These are phyloP conservation scores for Ciborinia camelliae DNA, from an alignment of 2,329 filamentous ascomycete genomes.

Conservation along the genomic window DNA sequence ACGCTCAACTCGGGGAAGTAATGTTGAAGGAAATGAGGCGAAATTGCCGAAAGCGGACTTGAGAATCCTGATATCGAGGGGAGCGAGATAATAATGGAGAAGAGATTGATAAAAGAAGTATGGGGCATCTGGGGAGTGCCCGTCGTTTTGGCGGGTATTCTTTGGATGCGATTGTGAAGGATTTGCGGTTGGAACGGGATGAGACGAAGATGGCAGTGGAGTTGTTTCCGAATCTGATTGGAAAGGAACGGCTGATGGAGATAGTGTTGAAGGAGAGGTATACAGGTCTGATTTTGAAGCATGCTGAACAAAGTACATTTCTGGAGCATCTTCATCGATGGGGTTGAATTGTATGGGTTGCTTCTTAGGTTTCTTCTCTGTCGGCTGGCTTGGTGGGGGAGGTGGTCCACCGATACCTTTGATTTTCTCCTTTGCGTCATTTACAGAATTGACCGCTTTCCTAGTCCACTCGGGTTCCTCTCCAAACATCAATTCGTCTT, in stretches of 20 bases:
- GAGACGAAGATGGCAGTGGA: not conserved
- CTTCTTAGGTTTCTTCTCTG: conserved; percentile 46
- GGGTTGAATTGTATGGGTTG: conserved; percentile 49
- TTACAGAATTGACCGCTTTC: conserved; percentile 74
- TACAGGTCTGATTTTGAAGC: conserved; percentile 45
- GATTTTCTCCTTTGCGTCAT: conserved; percentile 71
- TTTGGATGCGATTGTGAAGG: conserved; percentile 1
- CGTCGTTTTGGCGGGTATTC: conserved; percentile 11
- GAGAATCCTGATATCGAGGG: conserved; percentile 70
- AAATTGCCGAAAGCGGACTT: conserved; percentile 69
- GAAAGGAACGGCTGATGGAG: conserved; percentile 6
- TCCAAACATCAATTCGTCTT: conserved; percentile 88
- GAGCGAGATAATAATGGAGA: conserved; percentile 68
- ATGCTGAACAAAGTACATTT: conserved; percentile 51
- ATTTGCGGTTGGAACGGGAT: not conserved
- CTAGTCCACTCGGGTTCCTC: conserved; percentile 92
- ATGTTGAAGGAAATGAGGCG: conserved; percentile 62
- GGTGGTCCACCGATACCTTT: conserved; percentile 65
- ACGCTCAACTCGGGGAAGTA: conserved; percentile 67
- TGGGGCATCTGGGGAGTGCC: conserved; percentile 38
- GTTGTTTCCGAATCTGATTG: not conserved
- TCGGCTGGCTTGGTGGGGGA: conserved; percentile 48
- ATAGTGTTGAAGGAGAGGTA: conserved; percentile 27
- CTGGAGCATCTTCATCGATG: conserved; percentile 44
- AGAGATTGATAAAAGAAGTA: conserved; percentile 73